Conservation (phyloP, 2,329 filamentous ascomycete species). For the Monilinia vaccinii-corymbosi region DNA sequence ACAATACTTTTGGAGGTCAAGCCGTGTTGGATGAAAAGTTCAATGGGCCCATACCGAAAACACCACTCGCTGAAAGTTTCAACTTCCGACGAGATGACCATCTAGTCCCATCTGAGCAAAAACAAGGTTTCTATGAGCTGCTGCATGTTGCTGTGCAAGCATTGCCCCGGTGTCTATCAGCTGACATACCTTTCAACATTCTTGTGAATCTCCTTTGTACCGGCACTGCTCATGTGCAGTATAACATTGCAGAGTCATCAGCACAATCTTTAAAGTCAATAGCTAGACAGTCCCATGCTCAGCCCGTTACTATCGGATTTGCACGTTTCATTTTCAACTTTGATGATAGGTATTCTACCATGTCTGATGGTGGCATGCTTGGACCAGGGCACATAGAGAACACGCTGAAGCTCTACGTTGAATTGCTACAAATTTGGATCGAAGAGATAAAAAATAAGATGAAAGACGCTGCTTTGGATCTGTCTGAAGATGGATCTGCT, state of each 20-base stretch:
- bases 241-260: constrained; percentile 85
- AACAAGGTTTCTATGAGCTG: constrained; percentile 91
- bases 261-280: constrained; percentile 92
- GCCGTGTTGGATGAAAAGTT: constrained; percentile 95
- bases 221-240: constrained; percentile 89
- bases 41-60: constrained; percentile 77
- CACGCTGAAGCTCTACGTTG: constrained; percentile 84
- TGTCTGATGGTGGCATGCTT: constrained; percentile 95
- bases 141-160: constrained; percentile 94
- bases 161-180: constrained; percentile 83
- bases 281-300: constrained; percentile 82
- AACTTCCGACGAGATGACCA: constrained; percentile 82
- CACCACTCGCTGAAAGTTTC: constrained; percentile 89
- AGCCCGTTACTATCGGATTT: constrained; percentile 94
- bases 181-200: constrained; percentile 85
- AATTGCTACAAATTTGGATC: constrained; percentile 93
- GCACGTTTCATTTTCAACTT: constrained; percentile 98
- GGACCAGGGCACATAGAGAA: constrained; percentile 91
- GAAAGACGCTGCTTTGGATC: constrained; percentile 59
- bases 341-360: constrained; percentile 92
- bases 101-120: constrained; percentile 64
- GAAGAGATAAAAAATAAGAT: constrained; percentile 88
- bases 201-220: constrained; percentile 93
- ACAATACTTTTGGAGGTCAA: constrained; percentile 94
- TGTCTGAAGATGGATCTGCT: constrained; percentile 50